A percentile compares a stretch with the other conserved stretches of the same genome.
These are phyloP conservation scores for Carex sylvatica DNA, from an alignment of 202 grass and related monocot species.

Conservation along the genomic window DNA sequence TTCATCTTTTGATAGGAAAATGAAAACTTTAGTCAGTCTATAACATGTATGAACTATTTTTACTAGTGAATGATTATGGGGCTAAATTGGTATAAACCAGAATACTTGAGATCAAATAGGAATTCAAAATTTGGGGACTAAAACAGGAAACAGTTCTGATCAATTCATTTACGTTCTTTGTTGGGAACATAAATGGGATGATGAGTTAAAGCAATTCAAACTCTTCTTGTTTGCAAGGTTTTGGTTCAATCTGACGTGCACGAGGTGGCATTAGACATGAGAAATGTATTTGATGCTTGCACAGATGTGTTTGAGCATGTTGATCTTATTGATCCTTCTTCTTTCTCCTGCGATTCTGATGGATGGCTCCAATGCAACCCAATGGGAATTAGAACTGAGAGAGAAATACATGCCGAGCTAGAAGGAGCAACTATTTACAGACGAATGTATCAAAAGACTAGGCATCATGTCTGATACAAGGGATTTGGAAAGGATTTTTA, in stretches of 20 bases:
- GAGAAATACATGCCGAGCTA: slow-evolving; percentile 84
- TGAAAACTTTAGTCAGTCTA: background rate
- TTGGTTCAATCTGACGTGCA: slow-evolving; percentile 86
- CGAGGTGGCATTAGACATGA: slow-evolving; percentile 84
- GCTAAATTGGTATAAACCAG: background rate
- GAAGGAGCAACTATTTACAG: slow-evolving; percentile 87
- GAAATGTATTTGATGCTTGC: slow-evolving; percentile 62
- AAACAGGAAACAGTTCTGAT: background rate
- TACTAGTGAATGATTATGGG: background rate
- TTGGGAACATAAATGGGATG: background rate
- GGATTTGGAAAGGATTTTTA: background rate
- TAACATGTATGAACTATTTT: background rate
- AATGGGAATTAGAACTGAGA: slow-evolving; percentile 80
- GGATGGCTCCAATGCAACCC: slow-evolving; percentile 79
- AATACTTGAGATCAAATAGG: background rate
- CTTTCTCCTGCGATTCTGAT: slow-evolving; percentile 43
- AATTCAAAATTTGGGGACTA: background rate
- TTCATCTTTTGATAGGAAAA: background rate
- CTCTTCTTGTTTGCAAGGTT: slow-evolving; percentile 43
- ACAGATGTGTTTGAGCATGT: slow-evolving; percentile 61
- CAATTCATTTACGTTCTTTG: background rate
- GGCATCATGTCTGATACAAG: slow-evolving; percentile 26
- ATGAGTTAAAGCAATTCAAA: background rate
- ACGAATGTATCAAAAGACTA: slow-evolving; percentile 80
- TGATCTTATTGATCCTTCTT: slow-evolving; percentile 42